phyloP scores from a whole-genome alignment of 2,329 filamentous ascomycete species.

The Ophiobolus disseminans region DNA sequence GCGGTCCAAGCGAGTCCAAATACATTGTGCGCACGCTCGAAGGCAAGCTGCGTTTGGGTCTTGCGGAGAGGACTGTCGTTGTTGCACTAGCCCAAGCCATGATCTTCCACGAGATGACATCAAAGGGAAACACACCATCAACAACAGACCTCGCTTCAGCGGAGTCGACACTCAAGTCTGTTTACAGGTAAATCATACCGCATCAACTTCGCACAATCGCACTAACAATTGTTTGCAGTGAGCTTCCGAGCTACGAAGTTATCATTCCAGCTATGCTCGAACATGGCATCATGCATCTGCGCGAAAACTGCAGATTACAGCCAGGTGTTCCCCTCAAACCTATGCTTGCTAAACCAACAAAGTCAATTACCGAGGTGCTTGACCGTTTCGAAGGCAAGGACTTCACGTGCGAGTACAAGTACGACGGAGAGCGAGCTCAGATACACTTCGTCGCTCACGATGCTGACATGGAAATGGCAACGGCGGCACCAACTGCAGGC shows the following conservation, averaged over 20 bases:
- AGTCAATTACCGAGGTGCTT: constrained; percentile 95
- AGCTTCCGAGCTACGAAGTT: constrained; percentile 92
- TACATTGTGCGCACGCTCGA: constrained; percentile 92
- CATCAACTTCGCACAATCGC: too few species aligned
- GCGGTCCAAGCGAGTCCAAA: constrained; percentile 92
- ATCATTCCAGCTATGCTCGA: constrained; percentile 90
- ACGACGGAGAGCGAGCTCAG: constrained; percentile 97
- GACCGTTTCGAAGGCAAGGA: constrained; percentile 94
- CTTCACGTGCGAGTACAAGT: constrained; percentile 99
- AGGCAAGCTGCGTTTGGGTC: constrained; percentile 87
- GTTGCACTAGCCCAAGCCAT: constrained; percentile 89
- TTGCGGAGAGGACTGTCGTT: constrained; percentile 91
- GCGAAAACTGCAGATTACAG: constrained; percentile 86
- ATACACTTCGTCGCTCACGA: constrained; percentile 95
- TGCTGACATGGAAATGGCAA: constrained; percentile 71
- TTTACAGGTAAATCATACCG: constrained; percentile 74
- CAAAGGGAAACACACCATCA: constrained; percentile 72
- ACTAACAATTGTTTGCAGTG: constrained; percentile 63
- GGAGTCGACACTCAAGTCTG: constrained; percentile 84
- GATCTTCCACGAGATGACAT: constrained; percentile 79
- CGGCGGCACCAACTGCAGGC: constrained; percentile 63
- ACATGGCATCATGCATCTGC: constrained; percentile 82
- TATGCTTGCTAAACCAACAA: constrained; percentile 98
- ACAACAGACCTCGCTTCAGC: constrained; percentile 81
- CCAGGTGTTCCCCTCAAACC: constrained; percentile 95